phyloP scores from a whole-genome alignment of 345 rosid species.

The Brassica carinata region DNA sequence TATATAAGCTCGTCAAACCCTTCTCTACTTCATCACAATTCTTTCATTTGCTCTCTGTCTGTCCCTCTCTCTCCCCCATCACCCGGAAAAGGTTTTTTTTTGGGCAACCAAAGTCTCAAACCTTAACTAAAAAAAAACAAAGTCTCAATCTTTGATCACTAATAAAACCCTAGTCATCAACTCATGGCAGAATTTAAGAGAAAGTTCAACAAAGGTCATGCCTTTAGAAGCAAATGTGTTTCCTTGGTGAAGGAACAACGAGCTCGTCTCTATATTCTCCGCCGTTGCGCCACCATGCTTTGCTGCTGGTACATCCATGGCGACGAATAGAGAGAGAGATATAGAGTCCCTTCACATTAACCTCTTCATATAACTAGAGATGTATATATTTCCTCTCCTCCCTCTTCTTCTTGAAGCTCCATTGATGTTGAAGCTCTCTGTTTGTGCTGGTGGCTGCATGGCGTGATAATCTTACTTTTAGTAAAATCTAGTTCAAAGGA shows the following conservation, averaged over 20 bases:
- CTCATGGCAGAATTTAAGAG: conserved; percentile 50
- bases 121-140: conserved; percentile 3
- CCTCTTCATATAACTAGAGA: conserved; percentile 9
- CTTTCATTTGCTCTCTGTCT: conserved; percentile 10
- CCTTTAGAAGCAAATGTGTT: conserved; percentile 69
- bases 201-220: conserved; percentile 47
- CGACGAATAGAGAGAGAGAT: conserved; percentile 46
- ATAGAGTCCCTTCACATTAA: not conserved
- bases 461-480: conserved; percentile 1
- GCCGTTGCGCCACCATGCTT: conserved; percentile 83
- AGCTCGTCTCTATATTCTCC: conserved; percentile 67
- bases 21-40: conserved; percentile 11
- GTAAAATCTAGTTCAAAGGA: too few species aligned
- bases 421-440: conserved; percentile 12
- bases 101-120: conserved; percentile 1
- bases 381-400: not conserved
- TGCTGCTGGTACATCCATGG: conserved; percentile 73
- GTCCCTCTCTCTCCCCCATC: conserved; percentile 40
- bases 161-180: conserved; percentile 15
- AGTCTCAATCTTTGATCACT: conserved; percentile 14
- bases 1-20: conserved; percentile 39
- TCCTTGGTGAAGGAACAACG: conserved; percentile 69
- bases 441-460: conserved; percentile 32
- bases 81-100: conserved; percentile 34
- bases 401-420: conserved; percentile 26